Percentiles rank a stretch among this genome's conserved stretches.
Conservation (phyloP, 192 early-diverging fungal genomes). For the Funneliformis mosseae region DNA sequence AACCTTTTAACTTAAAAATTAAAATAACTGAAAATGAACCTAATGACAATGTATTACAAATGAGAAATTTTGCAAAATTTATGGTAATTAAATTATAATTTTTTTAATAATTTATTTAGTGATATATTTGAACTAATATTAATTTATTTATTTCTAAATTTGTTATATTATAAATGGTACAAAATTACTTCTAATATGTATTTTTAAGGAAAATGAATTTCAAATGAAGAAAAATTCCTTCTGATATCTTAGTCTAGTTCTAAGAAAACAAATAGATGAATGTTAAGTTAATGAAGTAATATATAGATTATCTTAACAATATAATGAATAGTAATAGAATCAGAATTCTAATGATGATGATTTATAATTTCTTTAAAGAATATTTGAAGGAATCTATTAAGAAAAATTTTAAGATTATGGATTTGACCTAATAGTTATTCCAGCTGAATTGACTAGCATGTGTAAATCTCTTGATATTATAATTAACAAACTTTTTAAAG, state of each 20-base stretch:
- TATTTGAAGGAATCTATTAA: neutral
- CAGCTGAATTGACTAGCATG: constrained; percentile 4
- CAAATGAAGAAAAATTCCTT: neutral
- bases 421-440: constrained; percentile 7
- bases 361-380: constrained; percentile 2
- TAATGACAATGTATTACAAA: too few species aligned
- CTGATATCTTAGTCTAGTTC: neutral
- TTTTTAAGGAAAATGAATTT: constrained; percentile 4
- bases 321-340: neutral
- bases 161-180: neutral
- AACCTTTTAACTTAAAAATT: too few species aligned
- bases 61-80: too few species aligned
- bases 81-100: too few species aligned
- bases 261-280: constrained; percentile 17
- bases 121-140: too few species aligned
- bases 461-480: neutral
- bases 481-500: constrained; percentile 15
- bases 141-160: too few species aligned
- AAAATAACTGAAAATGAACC: too few species aligned
- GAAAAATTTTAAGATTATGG: neutral
- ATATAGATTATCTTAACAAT: neutral
- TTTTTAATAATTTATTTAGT: too few species aligned
- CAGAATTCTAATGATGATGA: neutral
- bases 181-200: neutral
- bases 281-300: neutral